Evolutionary conservation across 2,329 filamentous ascomycete genomes (phyloP).

Genomic region (Fusarium heterosporum): DNA sequence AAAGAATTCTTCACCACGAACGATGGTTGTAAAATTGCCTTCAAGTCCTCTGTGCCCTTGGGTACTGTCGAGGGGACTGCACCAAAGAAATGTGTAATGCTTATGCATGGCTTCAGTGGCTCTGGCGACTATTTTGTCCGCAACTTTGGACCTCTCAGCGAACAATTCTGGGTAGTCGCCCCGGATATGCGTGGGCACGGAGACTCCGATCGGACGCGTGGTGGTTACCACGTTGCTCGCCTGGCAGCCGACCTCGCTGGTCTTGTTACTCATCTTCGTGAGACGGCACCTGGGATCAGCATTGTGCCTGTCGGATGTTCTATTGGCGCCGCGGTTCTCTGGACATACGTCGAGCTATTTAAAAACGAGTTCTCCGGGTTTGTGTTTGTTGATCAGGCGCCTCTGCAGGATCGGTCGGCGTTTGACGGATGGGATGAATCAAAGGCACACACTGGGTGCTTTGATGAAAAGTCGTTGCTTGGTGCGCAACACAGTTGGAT

Average conservation of each 20-base stretch:
- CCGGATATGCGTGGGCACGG: slow-evolving; percentile 48
- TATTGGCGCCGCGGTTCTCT: slow-evolving; percentile 47
- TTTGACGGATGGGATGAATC: slow-evolving; percentile 43
- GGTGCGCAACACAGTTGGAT: slow-evolving; percentile 45
- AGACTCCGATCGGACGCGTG: slow-evolving; percentile 36
- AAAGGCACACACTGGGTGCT: slow-evolving; percentile 44
- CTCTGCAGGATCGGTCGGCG: slow-evolving; percentile 43
- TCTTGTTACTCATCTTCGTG: slow-evolving; percentile 38
- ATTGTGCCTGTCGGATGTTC: slow-evolving; percentile 46
- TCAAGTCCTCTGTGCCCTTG: slow-evolving; percentile 41
- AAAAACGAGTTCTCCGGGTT: slow-evolving; percentile 43
- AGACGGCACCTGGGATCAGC: slow-evolving; percentile 26
- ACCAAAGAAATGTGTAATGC: slow-evolving; percentile 38
- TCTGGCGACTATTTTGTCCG: slow-evolving; percentile 46
- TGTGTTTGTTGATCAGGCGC: slow-evolving; percentile 48
- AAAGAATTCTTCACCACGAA: slow-evolving; percentile 36
- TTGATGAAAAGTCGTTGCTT: slow-evolving; percentile 43
- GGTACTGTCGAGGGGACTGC: slow-evolving; percentile 6
- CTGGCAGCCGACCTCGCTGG: slow-evolving; percentile 41
- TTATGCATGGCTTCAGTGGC: slow-evolving; percentile 48
- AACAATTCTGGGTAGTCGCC: slow-evolving; percentile 42
- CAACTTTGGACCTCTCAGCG: slow-evolving; percentile 37
- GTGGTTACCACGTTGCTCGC: slow-evolving; percentile 46
- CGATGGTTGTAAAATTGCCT: slow-evolving; percentile 44
- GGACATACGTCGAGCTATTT: slow-evolving; percentile 46